phyloP scores from a whole-genome alignment of 257 asterid genomes.

The Asclepias syriaca region DNA sequence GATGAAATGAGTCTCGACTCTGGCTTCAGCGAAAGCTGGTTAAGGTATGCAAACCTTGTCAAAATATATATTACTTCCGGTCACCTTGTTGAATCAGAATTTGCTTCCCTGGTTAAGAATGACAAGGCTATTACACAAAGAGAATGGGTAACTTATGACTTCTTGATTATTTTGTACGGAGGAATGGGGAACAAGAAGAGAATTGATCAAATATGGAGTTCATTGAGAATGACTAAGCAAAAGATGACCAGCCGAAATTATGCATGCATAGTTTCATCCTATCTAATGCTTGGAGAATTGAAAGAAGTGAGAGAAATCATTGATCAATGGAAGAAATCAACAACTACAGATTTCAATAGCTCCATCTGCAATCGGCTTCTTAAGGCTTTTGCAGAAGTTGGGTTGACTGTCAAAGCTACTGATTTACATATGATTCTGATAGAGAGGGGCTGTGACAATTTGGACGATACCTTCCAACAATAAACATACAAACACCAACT shows the following conservation, averaged over 20 bases:
- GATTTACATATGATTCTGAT: slow-evolving; percentile 35
- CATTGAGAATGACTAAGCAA: slow-evolving; percentile 64
- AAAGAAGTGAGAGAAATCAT: slow-evolving; percentile 63
- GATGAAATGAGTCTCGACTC: slow-evolving; percentile 47
- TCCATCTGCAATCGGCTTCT: slow-evolving; percentile 48
- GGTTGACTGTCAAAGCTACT: slow-evolving; percentile 44
- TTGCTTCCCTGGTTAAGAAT: slow-evolving; percentile 48
- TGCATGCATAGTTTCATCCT: slow-evolving; percentile 55
- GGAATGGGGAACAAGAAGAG: slow-evolving; percentile 66
- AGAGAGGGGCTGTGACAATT: slow-evolving; percentile 40
- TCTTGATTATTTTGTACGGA: slow-evolving; percentile 65
- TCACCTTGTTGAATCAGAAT: slow-evolving; percentile 47
- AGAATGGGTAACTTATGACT: slow-evolving; percentile 79
- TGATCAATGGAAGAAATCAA: slow-evolving; percentile 80
- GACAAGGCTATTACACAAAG: slow-evolving; percentile 68
- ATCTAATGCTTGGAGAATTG: slow-evolving; percentile 68
- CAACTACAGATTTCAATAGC: slow-evolving; percentile 47
- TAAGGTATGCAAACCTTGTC: slow-evolving; percentile 60
- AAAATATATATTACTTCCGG: slow-evolving; percentile 52
- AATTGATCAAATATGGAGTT: slow-evolving; percentile 77
- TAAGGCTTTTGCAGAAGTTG: slow-evolving; percentile 48
- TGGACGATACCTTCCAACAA: slow-evolving; percentile 17
- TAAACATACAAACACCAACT: not conserved
- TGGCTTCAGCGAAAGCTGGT: slow-evolving; percentile 55
- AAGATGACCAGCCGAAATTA: slow-evolving; percentile 72